Evolutionary conservation across 805 yeast species (phyloP).

Genomic region (Wickerhamomyces silvicola): DNA sequence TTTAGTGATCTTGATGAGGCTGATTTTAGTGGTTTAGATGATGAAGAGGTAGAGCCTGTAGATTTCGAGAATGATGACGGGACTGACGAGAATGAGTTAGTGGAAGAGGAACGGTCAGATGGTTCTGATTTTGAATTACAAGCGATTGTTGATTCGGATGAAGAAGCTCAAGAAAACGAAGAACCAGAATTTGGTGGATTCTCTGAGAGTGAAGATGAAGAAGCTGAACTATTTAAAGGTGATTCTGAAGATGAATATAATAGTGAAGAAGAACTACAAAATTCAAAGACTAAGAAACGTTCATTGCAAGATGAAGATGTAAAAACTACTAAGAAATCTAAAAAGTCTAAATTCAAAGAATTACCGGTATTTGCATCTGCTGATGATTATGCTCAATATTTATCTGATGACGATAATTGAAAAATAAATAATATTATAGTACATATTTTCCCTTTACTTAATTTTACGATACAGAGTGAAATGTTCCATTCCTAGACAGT

Average conservation of each 20-base stretch:
- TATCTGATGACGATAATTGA: slow-evolving; percentile 56
- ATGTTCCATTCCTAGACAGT: too few relatives aligned
- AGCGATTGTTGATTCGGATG: slow-evolving; percentile 26
- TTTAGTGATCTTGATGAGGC: slow-evolving; percentile 44
- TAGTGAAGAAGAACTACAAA: slow-evolving; percentile 27
- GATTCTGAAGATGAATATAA: slow-evolving; percentile 32
- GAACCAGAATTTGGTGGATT: slow-evolving; percentile 25
- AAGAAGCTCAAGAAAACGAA: slow-evolving; percentile 18
- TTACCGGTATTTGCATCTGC: slow-evolving; percentile 86
- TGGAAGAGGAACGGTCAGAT: too few relatives aligned
- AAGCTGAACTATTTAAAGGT: slow-evolving; percentile 30
- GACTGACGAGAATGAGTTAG: slow-evolving; percentile 26
- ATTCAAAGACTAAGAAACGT: slow-evolving; percentile 25
- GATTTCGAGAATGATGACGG: slow-evolving; percentile 16
- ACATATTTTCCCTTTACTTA: too few relatives aligned
- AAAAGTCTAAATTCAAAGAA: slow-evolving; percentile 52
- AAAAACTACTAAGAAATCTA: slow-evolving; percentile 25
- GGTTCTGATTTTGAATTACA: slow-evolving; percentile 33
- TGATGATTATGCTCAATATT: slow-evolving; percentile 74
- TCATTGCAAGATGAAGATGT: slow-evolving; percentile 17
- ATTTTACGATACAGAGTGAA: too few relatives aligned
- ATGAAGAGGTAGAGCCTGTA: slow-evolving; percentile 33
- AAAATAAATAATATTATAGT: too few relatives aligned
- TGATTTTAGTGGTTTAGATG: slow-evolving; percentile 61
- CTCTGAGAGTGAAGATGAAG: slow-evolving; percentile 31